Evolutionary conservation across 352 stramenopile species (phyloP), one percentile per base, ranked within the genome.

Genomic region (Detonula confervacea): DNA sequence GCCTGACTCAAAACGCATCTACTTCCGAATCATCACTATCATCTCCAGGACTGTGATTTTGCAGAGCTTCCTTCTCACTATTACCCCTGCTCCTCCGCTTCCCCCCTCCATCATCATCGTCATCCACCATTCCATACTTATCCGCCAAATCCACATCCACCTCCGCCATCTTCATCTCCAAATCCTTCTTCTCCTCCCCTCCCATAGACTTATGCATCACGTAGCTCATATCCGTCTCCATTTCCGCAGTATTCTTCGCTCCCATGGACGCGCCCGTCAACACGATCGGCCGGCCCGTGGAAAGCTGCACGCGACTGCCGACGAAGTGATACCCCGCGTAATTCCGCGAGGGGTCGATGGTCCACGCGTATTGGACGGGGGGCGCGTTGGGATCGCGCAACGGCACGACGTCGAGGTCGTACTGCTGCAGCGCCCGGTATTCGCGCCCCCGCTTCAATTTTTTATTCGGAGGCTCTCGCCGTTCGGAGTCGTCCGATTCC

Each of bases 351-450:
- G 72, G 30, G 51, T 93, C 76, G 29, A 93, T 42, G 37, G 75
- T 86, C 35, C 89, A 84, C 56, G 89, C 83, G 70, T 91, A 93
- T 51, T 92, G 86, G 0, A 85, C 55, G 46, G 90, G 77, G 9
- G 88, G 85, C 39, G 44, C 69, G 54, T 87, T 81, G 47, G 86
- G 77, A 65, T 93, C 90, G 55, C 88, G 90, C 0, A 95, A 55
- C n/a, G 88, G 87, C 12, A 92, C 44, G 20, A 95, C 83, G 70
- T 93, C 88, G 22, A 93, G 73, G 72, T 93, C 90, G 54, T 92
- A 95, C 64, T 83, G 47, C 78, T 92, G 86, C 35, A 88, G 64
- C 8, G 80, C 73, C 59, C 73, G 46, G 56, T 89, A 91, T 22
- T 47, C 68, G n/a, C 68, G 24, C 18, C n/a, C 49, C 16, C 64